phyloP scores from a whole-genome alignment of 192 early-diverging fungal genomes.

The Linnemannia schmuckeri region DNA sequence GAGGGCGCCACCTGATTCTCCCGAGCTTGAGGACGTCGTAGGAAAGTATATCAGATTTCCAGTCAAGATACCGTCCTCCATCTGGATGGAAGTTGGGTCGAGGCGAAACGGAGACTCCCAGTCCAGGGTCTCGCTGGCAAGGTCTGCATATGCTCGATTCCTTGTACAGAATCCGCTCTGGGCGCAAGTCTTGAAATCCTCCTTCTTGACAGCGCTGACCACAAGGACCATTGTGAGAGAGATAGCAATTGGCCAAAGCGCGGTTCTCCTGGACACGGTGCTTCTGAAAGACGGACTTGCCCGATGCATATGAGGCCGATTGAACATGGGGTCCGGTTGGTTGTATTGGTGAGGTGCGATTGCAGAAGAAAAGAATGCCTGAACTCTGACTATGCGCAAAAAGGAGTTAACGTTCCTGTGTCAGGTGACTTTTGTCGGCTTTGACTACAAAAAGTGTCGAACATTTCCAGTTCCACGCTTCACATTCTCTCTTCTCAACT shows the following conservation, averaged over 20 bases:
- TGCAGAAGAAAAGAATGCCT: too few species aligned
- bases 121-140: conserved; percentile 30
- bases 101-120: conserved; percentile 74
- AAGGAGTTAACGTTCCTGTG: too few species aligned
- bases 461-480: neutral
- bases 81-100: conserved; percentile 65
- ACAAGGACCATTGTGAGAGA: neutral
- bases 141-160: conserved; percentile 87
- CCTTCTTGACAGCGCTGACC: conserved; percentile 70
- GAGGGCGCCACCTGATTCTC: neutral
- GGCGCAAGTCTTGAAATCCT: conserved; percentile 93
- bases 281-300: neutral
- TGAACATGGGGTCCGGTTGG: neutral
- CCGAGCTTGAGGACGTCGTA: conserved; percentile 28
- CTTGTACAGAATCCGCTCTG: conserved; percentile 91
- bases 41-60: conserved; percentile 68
- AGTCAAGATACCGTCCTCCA: conserved; percentile 67
- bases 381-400: too few species aligned
- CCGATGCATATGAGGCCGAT: neutral
- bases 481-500: neutral
- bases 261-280: neutral
- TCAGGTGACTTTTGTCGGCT: too few species aligned
- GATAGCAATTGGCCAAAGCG: neutral
- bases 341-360: neutral
- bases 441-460: neutral